Percentiles rank a stretch among this genome's conserved stretches.
phyloP scores from a whole-genome alignment of 768 basidiomycete genomes.

The Leccinum boreale region DNA sequence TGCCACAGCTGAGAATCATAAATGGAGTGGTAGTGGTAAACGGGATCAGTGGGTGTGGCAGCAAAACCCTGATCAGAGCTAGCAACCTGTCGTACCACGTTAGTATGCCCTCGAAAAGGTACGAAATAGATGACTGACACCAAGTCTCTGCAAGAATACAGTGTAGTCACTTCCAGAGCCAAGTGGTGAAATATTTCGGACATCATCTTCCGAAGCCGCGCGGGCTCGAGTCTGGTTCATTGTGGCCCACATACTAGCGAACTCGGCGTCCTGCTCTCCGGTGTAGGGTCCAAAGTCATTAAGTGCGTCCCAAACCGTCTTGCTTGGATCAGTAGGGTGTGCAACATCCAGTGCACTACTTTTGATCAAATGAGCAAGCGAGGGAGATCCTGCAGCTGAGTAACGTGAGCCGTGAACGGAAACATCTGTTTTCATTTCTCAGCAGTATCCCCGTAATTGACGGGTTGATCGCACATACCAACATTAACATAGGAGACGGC shows the following conservation, averaged over 20 bases:
- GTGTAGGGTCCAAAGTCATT: constrained; percentile 52
- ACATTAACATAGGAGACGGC: constrained; percentile 87
- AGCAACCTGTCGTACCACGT: constrained; percentile 25
- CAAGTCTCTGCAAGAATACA: constrained; percentile 80
- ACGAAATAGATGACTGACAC: constrained; percentile 38
- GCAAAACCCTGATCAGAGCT: constrained; percentile 32
- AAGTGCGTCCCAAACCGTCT: constrained; percentile 59
- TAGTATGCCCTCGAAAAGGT: background rate
- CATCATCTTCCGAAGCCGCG: constrained; percentile 26
- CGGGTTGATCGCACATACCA: constrained; percentile 30
- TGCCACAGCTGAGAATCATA: constrained; percentile 74
- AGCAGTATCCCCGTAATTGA: background rate
- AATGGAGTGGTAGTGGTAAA: constrained; percentile 73
- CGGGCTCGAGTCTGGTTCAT: constrained; percentile 24
- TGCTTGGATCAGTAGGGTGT: constrained; percentile 49
- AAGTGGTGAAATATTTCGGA: constrained; percentile 50
- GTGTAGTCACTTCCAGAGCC: constrained; percentile 90
- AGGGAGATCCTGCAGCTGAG: constrained; percentile 52
- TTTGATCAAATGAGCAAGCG: constrained; percentile 57
- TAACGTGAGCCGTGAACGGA: constrained; percentile 58
- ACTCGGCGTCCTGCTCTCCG: constrained; percentile 41
- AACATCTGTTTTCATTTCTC: constrained; percentile 36
- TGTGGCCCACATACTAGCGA: constrained; percentile 38
- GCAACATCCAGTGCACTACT: constrained; percentile 51
- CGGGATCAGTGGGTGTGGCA: constrained; percentile 44